Percentiles rank a stretch among this genome's conserved stretches.
Evolutionary conservation across 345 rosid genomes (phyloP).

Genomic region (Boechera divaricarpa): DNA sequence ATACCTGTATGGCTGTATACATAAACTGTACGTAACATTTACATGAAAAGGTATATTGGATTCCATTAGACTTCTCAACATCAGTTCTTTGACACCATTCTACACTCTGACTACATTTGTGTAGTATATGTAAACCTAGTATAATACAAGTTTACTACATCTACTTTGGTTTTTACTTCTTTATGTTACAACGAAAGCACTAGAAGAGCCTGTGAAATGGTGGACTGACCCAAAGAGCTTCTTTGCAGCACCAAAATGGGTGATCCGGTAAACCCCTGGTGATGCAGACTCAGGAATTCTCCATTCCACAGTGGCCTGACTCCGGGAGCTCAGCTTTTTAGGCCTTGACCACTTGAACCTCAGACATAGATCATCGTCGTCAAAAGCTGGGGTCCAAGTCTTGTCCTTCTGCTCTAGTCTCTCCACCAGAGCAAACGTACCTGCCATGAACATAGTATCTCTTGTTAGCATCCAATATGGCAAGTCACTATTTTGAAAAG

Average conservation of each 20-base stretch:
- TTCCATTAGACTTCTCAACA: constrained; percentile 1
- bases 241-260: constrained; percentile 94
- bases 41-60: constrained; percentile 1
- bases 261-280: constrained; percentile 82
- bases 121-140: not conserved
- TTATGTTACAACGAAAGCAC: constrained; percentile 75
- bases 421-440: constrained; percentile 86
- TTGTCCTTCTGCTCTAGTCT: constrained; percentile 61
- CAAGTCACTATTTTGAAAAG: not conserved
- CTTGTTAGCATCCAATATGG: constrained; percentile 26
- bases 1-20: no score
- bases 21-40: not conserved
- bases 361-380: constrained; percentile 93
- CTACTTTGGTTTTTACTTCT: constrained; percentile 19
- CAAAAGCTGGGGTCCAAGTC: constrained; percentile 83
- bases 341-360: constrained; percentile 90
- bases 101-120: constrained; percentile 1
- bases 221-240: constrained; percentile 60
- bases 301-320: constrained; percentile 87
- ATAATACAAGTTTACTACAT: constrained; percentile 2
- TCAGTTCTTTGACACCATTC: not conserved
- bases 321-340: constrained; percentile 64
- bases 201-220: constrained; percentile 89
- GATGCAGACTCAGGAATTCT: constrained; percentile 69
- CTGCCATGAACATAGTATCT: constrained; percentile 33